Conservation (phyloP, 495 filamentous ascomycete species). For the Amniculicola lignicola region DNA sequence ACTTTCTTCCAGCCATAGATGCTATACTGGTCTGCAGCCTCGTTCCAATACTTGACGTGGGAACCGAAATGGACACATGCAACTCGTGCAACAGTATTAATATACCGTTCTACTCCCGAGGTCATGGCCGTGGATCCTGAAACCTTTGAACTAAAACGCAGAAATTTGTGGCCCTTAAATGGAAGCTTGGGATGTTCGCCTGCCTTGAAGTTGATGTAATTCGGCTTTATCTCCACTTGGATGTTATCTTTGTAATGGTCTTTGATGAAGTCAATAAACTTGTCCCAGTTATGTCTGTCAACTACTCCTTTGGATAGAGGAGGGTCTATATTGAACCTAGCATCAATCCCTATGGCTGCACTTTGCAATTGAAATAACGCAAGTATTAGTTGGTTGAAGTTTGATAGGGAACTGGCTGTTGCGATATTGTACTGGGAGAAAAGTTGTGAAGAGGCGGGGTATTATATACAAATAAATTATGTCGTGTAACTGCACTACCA, state of each 20-base stretch:
- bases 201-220: constrained; percentile 38
- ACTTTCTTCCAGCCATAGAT: constrained; percentile 21
- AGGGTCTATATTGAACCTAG: constrained; percentile 39
- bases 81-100: constrained; percentile 8
- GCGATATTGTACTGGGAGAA: too few species aligned
- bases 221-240: constrained; percentile 34
- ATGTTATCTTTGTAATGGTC: constrained; percentile 32
- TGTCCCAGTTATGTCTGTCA: constrained; percentile 33
- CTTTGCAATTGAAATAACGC: constrained; percentile 9
- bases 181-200: constrained; percentile 39
- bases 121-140: constrained; percentile 6
- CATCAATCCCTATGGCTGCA: constrained; percentile 33
- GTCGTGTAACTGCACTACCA: too few species aligned
- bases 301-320: constrained; percentile 32
- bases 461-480: too few species aligned
- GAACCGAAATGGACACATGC: constrained; percentile 15
- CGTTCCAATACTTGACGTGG: constrained; percentile 18
- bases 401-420: too few species aligned
- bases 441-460: too few species aligned
- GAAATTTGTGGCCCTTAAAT: constrained; percentile 40
- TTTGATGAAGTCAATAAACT: constrained; percentile 33
- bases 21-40: constrained; percentile 8
- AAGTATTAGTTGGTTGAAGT: too few species aligned
- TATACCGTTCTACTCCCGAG: constrained; percentile 13
- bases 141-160: constrained; percentile 40